Percentiles rank a stretch among this genome's conserved stretches.
These are phyloP conservation scores for Bombardia bombarda DNA, from an alignment of 495 filamentous ascomycete species.

Conservation along the genomic window DNA sequence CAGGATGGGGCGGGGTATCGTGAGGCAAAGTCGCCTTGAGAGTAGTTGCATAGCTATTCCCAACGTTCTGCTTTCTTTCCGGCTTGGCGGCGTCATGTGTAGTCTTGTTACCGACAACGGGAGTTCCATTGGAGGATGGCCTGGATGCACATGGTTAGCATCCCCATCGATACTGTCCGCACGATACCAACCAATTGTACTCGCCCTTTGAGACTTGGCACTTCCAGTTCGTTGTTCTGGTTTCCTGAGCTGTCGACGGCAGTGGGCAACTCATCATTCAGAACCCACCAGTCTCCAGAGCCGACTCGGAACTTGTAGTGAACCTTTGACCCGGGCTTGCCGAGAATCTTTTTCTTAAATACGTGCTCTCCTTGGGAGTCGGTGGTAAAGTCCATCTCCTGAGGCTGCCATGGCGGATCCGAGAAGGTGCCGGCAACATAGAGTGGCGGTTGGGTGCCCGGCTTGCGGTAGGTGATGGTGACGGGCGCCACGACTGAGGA, in stretches of 20 bases:
- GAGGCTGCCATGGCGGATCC: constrained; percentile 52
- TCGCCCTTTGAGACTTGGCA: constrained; percentile 18
- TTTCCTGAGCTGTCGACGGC: constrained; percentile 49
- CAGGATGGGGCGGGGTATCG: neutral
- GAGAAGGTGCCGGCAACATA: constrained; percentile 61
- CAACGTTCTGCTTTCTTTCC: neutral
- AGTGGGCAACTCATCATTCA: constrained; percentile 47
- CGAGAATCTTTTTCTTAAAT: constrained; percentile 40
- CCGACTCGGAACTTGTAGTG: constrained; percentile 68
- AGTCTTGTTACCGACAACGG: neutral
- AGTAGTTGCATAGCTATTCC: neutral
- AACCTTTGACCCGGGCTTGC: constrained; percentile 39
- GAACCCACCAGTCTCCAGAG: constrained; percentile 54
- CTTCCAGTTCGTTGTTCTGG: constrained; percentile 48
- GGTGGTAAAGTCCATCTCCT: constrained; percentile 47
- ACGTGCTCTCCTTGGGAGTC: constrained; percentile 34
- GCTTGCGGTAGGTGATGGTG: constrained; percentile 51
- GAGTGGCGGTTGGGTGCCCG: constrained; percentile 50
- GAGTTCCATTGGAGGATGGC: neutral
- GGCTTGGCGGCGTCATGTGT: neutral
- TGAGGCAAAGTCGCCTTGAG: neutral
- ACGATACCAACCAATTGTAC: neutral
- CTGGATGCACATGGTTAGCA: neutral
- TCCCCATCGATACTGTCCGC: neutral
- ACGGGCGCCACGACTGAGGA: constrained; percentile 30